Base-by-base conservation (phyloP, 768 basidiomycete genomes). In the Mycena leptocephala region DNA sequence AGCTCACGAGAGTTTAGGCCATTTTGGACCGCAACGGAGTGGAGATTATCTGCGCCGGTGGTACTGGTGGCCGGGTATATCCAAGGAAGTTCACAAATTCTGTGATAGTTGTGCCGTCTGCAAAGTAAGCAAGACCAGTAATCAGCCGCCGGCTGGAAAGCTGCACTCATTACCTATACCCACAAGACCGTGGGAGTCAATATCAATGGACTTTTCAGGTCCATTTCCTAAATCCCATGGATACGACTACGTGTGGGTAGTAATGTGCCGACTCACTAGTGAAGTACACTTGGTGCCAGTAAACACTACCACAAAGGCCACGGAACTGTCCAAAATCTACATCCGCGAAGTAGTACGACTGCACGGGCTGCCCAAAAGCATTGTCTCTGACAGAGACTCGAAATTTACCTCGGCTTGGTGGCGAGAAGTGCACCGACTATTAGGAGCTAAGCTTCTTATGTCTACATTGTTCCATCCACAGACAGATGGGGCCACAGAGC, bases 371-470 rank as follows among this genome's bases (percentile, higher is more conserved):
- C 89, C 87, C 0, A 70, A 76, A 2, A 30, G 68, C 0, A 87
- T 91, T 0, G 80, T 90, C 0, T 86, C 84, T 20, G 88, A 90
- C 67, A 76, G 87, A 1, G 88, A 89, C 68, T 75, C 83, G 0
- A 76, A 87, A 5, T 90, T n/a, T n/a, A n/a, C n/a, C n/a, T n/a
- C n/a, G n/a, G n/a, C n/a, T n/a, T n/a, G n/a, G n/a, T n/a, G n/a
- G 89, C 61, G 67, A 11, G 79, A 82, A 10, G 76, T 89, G 0
- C 79, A 87, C 71, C 55, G 75, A 48, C 79, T 80, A 9, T 68
- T 86, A 0, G 83, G 84, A 0, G 79, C 80, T 0, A 80, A 85
- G 18, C 78, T 87, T 0, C 61, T 79, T 83, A 87, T n/a, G n/a
- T n/a, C n/a, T n/a, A n/a, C n/a, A n/a, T n/a, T n/a, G n/a, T n/a